Evolutionary conservation across 768 basidiomycete genomes (phyloP).

Genomic region (Astraeus odoratus): DNA sequence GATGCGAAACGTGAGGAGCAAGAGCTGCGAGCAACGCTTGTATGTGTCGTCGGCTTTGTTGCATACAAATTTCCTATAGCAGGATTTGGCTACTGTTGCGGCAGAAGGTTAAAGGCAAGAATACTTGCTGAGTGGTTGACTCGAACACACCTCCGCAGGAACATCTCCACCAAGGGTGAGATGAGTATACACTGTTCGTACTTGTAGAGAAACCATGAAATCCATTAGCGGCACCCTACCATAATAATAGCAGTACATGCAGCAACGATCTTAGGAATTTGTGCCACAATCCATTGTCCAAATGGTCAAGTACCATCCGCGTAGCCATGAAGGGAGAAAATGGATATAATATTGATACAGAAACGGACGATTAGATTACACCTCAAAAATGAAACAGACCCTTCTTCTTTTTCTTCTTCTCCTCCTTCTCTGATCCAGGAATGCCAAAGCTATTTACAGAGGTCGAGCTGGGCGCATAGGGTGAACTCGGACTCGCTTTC

Average conservation of each 20-base stretch:
- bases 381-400: constrained; percentile 60
- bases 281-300: background rate
- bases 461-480: constrained; percentile 45
- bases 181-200: too few relatives aligned
- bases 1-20: too few relatives aligned
- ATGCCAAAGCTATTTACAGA: constrained; percentile 34
- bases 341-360: background rate
- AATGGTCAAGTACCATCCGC: too few relatives aligned
- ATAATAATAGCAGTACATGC: background rate
- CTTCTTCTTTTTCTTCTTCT: constrained; percentile 75
- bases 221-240: constrained; percentile 6
- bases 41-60: too few relatives aligned
- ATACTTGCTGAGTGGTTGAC: too few relatives aligned
- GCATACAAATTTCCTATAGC: too few relatives aligned
- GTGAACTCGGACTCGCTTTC: constrained; percentile 40
- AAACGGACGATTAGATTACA: background rate
- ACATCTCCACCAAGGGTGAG: too few relatives aligned
- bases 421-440: constrained; percentile 33
- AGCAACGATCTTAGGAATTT: background rate
- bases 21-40: too few relatives aligned
- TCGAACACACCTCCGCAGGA: too few relatives aligned
- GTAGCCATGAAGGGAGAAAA: background rate
- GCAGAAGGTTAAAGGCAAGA: too few relatives aligned
- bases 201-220: background rate
- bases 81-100: too few relatives aligned